Evolutionary conservation across 768 basidiomycete genomes (phyloP).

Genomic region (Leccinum subgranulosum): DNA sequence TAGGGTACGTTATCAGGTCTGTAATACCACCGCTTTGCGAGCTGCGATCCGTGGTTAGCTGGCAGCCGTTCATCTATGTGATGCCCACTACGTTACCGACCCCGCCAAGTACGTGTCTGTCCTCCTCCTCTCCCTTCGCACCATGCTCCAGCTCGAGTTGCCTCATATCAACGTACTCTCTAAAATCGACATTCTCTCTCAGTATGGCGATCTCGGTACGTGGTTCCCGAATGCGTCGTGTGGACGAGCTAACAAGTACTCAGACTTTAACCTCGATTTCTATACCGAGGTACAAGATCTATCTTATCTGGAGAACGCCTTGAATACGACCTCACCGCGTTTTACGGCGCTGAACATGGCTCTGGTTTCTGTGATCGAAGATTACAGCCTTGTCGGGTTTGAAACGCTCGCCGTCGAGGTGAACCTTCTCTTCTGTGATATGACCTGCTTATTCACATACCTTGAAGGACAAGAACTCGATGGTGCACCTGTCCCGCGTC

Average conservation of each 20-base stretch:
- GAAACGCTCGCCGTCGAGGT: constrained; percentile 97
- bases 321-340: constrained; percentile 62
- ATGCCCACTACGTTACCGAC: constrained; percentile 96
- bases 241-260: neutral
- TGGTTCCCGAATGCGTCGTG: neutral
- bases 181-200: constrained; percentile 87
- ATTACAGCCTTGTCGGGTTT: constrained; percentile 89
- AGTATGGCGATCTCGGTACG: constrained; percentile 89
- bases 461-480: constrained; percentile 84
- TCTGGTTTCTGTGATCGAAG: constrained; percentile 90
- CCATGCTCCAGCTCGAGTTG: constrained; percentile 98
- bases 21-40: neutral
- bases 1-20: constrained; percentile 60
- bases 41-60: constrained; percentile 46
- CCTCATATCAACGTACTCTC: constrained; percentile 97
- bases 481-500: constrained; percentile 79
- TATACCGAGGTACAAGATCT: constrained; percentile 98
- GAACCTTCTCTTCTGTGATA: constrained; percentile 15
- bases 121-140: constrained; percentile 84
- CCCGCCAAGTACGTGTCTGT: constrained; percentile 93
- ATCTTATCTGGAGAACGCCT: constrained; percentile 75
- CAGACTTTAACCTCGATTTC: constrained; percentile 96
- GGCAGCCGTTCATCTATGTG: constrained; percentile 92
- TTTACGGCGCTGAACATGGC: constrained; percentile 83
- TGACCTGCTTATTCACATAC: neutral